Evolutionary conservation across 2,329 filamentous ascomycete genomes (phyloP), one percentile per base, ranked within the genome.

Genomic region (Hypoxylon sp.): DNA sequence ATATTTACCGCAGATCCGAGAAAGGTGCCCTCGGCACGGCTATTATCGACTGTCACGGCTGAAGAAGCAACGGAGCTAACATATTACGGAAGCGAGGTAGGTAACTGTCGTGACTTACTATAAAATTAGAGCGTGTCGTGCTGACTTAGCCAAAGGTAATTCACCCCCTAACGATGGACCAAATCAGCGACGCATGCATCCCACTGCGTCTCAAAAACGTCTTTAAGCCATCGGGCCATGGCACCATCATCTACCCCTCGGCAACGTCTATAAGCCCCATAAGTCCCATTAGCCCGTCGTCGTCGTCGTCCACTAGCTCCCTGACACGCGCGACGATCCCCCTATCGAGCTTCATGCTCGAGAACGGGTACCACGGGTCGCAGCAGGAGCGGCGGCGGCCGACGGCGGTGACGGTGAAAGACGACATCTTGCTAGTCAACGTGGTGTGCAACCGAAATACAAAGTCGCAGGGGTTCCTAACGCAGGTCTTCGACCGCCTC

Each of bases 121-220:
- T n/a, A 30, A n/a, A 15, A n/a, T n/a, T 8, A n/a, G 28, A 26
- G n/a, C 19, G 28, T 26, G 10, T 11, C 39, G 54, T 55, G 39
- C 64, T 72, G 34, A 72, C n/a, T 10, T 15, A 15, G 15, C 22
- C 8, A 15, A 52, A 93, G 76, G 91, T 93, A 68, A 93, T 93
- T 58, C 91, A 93, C 72, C 91, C 91, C 24, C 89, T 92, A 74
- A 93, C 91, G 67, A 93, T 93, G 89, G 90, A 93, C 76, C 91
- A 93, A 77, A 81, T 82, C 54, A 88, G 89, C 53, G 85, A 88
- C 59, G 87, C 87, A 6, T 75, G 72, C 65, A 89, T 89, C 59
- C 85, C 82, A 6, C 86, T 90, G 68, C 84, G 87, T 55, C 86
- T 89, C 73, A 89, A 89, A 77, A 90, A 89, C 67, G 87, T 89